Evolutionary conservation across 108 stramenopile genomes (phyloP), one percentile per base, ranked within the genome.

Genomic region (Cyclostephanos invisitatus): DNA sequence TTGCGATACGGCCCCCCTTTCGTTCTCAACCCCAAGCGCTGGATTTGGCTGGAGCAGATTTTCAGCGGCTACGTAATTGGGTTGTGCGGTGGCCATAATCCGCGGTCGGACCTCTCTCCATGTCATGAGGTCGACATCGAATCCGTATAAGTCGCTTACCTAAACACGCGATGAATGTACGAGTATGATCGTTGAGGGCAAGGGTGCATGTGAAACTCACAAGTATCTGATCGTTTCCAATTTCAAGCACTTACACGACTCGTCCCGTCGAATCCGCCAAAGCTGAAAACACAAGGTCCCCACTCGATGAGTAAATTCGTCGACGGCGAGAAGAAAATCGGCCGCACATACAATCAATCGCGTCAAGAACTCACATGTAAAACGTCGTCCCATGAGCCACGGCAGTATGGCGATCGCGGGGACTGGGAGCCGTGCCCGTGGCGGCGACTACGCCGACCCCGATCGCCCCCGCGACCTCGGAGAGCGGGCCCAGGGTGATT

Each of bases 261-360:
- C 12, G 86, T 93, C 5, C 96, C 96, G 74, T 97, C 89, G 67
- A 93, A 97, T 0, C 93, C 89, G 3, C 91, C 98, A 77, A 97
- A 96, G 4, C 32, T 32, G 4, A 32, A 32, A 32, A 2, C 2
- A 2, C 32, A 32, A 32, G 4, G 32, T 32, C 32, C 32, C n/a
- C n/a, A n/a, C n/a, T n/a, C n/a, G n/a, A n/a, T n/a, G n/a, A n/a
- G n/a, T n/a, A n/a, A n/a, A n/a, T n/a, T n/a, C n/a, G n/a, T n/a
- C n/a, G 4, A 3, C 32, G 32, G 32, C 32, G 32, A 32, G 32
- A 3, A 32, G 32, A 32, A n/a, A n/a, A n/a, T n/a, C n/a, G n/a
- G n/a, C n/a, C n/a, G n/a, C n/a, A n/a, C n/a, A n/a, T n/a, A n/a
- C n/a, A n/a, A n/a, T n/a, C n/a, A n/a, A n/a, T 32, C 4, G 32